Base-by-base conservation (phyloP, 331 rosid genomes). In the Erythrophleum ivorense region DNA sequence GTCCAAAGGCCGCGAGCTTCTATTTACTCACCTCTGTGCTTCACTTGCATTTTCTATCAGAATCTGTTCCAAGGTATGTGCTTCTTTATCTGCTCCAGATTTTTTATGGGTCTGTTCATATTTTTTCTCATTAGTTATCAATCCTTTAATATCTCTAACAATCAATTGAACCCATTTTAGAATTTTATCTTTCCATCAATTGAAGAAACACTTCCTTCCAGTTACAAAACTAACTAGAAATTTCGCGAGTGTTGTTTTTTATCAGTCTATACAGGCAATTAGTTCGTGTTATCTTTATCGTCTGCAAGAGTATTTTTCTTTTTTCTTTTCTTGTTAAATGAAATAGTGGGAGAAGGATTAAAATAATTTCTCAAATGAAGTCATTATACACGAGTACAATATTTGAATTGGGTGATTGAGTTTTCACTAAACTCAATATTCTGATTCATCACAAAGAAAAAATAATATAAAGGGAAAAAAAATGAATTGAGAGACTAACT, bases 1-100 rank as follows among this genome's bases (percentile, higher is more conserved):
- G 75, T 68, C 82, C 16, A 4, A 4, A 54, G 43, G 83, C 64
- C 76, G 67, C 31, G 81, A 43, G 38, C 73, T 64, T 50, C 71
- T 71, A 9, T 36, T 62, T 11, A 24, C 48, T 29, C n/a, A 9
- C 67, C 9, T 46, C 54, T 9, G 43, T 54, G 53, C 77, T 75
- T 66, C 76, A 24, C 29, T n/a, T 53, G 70, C 58, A n/a, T n/a
- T n/a, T n/a, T n/a, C n/a, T n/a, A n/a, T n/a, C n/a, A 13, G 54
- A 58, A 34, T 60, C 64, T 63, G 71, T 78, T 81, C 75, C 50
- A 24, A 89, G 97, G 97, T 91, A 79, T 58, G n/a, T 3, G 64
- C 33, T 79, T 81, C 74, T 58, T 77, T 69, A 9, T 68, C 46
- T 54, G 40, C 65, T 15, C 19, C 67, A 3, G 62, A 52, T 8